These are phyloP conservation scores for Solanum hybrid DNA, from an alignment of 305 asterid genomes.

Conservation along the genomic window DNA sequence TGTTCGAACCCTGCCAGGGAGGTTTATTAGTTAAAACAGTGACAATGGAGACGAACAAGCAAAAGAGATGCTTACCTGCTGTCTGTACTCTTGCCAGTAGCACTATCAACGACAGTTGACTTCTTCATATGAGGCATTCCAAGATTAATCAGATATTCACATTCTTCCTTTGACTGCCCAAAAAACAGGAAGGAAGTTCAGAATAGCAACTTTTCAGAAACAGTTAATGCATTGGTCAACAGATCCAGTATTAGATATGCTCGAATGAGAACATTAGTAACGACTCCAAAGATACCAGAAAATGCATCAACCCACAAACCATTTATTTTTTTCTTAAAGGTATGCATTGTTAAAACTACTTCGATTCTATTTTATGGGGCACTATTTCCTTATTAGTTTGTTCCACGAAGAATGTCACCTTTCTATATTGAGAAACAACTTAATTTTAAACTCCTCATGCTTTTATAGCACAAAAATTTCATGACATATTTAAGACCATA, in stretches of 20 bases:
- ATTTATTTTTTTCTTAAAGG: neutral
- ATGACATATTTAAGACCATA: neutral
- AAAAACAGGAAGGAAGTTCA: neutral
- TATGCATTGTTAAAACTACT: neutral
- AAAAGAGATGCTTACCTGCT: slow-evolving; percentile 49
- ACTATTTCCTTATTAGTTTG: neutral
- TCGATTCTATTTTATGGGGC: neutral
- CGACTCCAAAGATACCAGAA: neutral
- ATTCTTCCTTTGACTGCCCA: slow-evolving; percentile 81
- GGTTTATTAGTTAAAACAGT: neutral
- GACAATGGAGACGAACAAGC: neutral
- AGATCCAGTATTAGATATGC: neutral
- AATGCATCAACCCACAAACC: neutral
- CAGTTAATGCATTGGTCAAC: neutral
- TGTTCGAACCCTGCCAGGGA: slow-evolving; percentile 70
- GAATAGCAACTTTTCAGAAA: neutral
- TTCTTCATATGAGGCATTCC: slow-evolving; percentile 76
- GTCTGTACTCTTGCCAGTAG: slow-evolving; percentile 70
- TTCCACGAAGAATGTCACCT: neutral
- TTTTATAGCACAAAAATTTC: neutral
- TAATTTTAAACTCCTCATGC: neutral
- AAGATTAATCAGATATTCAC: slow-evolving; percentile 72
- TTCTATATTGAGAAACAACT: neutral
- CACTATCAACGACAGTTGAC: slow-evolving; percentile 72
- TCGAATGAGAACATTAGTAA: neutral